Base-by-base conservation (phyloP, 352 stramenopile genomes). In the Phytophthora agathidicida region DNA sequence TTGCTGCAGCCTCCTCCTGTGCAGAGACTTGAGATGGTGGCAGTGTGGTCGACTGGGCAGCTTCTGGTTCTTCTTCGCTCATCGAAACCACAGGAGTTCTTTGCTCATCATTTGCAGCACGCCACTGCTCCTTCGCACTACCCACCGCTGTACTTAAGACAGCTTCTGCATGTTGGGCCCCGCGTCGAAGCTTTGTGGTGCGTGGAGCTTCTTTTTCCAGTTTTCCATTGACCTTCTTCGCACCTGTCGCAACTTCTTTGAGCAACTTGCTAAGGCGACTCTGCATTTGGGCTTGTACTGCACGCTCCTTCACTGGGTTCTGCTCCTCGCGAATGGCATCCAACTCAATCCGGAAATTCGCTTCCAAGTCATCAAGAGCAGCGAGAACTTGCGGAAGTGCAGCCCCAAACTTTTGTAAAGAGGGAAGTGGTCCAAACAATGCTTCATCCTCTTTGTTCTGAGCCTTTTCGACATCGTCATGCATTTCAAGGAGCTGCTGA, bases 381-480 rank as follows among this genome's bases (percentile, higher is more conserved):
- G 43, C 52, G 2, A 73, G 27, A 9, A 87, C 58, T 53, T 83
- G 71, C 0, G 75, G 73, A 7, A 85, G 50, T 4, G 65, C 74
- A 23, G 58, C 51, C 10, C 73, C 75, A 48, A 86, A 81, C 26
- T 75, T 77, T 36, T 77, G 62, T 1, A 88, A 49, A 3, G 58
- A 58, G 27, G 30, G 27, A 6, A 83, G 16, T 17, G 68, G 52
- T 2, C 33, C 68, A 3, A 67, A 37, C 2, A 88, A 31, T 0
- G 46, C 51, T 14, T 86, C 73, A 23, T 88, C 77, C 44, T 88
- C 76, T 30, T 73, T 73, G 43, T 89, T 89, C 22, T 88, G 73
- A 22, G 68, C 55, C 14, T 67, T 73, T 19, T 75, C 66, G 6
- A 83, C 58, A 1, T 63, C 37, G 3, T 83, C 70, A 19, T 79